Evolutionary conservation across 495 filamentous ascomycete species (phyloP).

Genomic region (Pyronema domesticum): DNA sequence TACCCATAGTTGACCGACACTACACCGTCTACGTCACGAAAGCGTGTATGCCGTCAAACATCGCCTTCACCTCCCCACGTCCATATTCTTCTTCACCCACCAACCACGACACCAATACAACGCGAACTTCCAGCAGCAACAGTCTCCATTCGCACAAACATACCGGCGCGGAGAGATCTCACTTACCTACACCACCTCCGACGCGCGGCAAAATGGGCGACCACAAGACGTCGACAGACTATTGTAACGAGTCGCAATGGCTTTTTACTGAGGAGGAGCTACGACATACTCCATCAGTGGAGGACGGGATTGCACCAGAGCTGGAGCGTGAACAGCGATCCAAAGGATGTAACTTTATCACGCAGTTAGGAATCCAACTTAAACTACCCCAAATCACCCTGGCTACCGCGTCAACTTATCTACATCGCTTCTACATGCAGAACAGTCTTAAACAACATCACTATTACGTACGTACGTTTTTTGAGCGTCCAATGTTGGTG

Average conservation of each 20-base stretch:
- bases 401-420: conserved; percentile 77
- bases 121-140: too few species aligned
- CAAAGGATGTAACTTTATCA: conserved; percentile 92
- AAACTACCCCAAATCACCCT: conserved; percentile 84
- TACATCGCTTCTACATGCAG: conserved; percentile 92
- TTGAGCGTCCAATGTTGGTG: too few species aligned
- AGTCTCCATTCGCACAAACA: too few species aligned
- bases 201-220: conserved; percentile 3
- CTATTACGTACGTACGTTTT: conserved; percentile 16
- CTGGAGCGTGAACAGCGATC: conserved; percentile 61
- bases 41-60: too few species aligned
- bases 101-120: too few species aligned
- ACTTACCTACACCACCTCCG: conserved; percentile 1
- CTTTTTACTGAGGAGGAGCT: conserved; percentile 74
- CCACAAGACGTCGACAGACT: not conserved
- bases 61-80: too few species aligned
- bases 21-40: too few species aligned
- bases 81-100: too few species aligned
- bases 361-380: conserved; percentile 79
- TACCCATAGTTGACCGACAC: too few species aligned
- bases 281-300: conserved; percentile 57
- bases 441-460: conserved; percentile 27
- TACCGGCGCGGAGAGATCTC: not conserved
- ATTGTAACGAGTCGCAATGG: conserved; percentile 45
- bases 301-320: conserved; percentile 58